phyloP scores from a whole-genome alignment of 768 basidiomycete genomes.

The Boletus sensibilis region DNA sequence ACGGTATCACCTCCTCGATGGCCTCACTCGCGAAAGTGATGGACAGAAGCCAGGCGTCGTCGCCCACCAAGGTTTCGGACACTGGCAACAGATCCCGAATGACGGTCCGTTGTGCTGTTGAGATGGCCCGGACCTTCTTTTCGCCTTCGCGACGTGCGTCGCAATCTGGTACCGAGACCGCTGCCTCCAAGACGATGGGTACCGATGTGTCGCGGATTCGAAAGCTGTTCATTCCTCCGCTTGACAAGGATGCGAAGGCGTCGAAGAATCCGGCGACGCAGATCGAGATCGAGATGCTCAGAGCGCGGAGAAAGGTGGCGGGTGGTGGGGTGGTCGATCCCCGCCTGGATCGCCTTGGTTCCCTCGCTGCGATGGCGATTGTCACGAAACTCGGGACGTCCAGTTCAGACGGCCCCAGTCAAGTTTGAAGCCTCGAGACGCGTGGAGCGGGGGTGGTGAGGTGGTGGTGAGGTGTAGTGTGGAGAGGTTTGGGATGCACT shows the following conservation, averaged over 20 bases:
- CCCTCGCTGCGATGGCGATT: background rate
- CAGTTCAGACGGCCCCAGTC: background rate
- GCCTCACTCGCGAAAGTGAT: background rate
- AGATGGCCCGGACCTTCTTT: background rate
- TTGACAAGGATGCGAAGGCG: background rate
- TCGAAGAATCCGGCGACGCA: conserved; percentile 1
- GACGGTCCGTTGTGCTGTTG: background rate
- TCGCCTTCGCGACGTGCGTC: background rate
- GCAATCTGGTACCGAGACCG: background rate
- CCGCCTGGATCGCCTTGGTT: background rate
- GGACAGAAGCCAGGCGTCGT: background rate
- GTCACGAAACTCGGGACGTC: background rate
- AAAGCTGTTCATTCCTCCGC: conserved; percentile 3
- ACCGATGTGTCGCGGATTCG: background rate
- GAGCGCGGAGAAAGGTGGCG: conserved; percentile 4
- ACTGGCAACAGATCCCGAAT: background rate
- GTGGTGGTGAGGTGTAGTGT: too few relatives aligned
- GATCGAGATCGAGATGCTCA: conserved; percentile 8
- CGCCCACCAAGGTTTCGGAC: background rate
- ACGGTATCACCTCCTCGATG: background rate
- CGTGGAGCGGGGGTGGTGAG: background rate
- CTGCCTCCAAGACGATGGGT: background rate
- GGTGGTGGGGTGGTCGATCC: background rate
- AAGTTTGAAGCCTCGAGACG: background rate
- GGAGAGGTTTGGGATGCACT: background rate